These are phyloP conservation scores for Pisolithus thermaeus DNA, from an alignment of 1,284 basidiomycete genomes.

Conservation along the genomic window DNA sequence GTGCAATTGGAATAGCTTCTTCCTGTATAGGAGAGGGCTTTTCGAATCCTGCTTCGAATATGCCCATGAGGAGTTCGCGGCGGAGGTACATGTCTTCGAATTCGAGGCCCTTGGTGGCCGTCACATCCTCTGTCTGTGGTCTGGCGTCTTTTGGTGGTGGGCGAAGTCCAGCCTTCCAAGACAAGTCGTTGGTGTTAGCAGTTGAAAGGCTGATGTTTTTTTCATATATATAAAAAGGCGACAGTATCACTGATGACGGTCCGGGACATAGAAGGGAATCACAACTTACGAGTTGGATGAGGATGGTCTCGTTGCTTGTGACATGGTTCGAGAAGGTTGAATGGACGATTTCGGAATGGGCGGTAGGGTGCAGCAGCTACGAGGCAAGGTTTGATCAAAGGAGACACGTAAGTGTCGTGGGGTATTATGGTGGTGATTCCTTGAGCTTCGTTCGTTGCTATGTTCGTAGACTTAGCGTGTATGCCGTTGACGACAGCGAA, in stretches of 20 bases:
- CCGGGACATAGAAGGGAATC: slow-evolving; percentile 5
- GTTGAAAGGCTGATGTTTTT: slow-evolving; percentile 3
- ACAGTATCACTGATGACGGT: slow-evolving; percentile 3
- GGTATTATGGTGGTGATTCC: slow-evolving; percentile 15
- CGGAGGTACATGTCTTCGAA: slow-evolving; percentile 85
- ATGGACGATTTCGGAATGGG: slow-evolving; percentile 7
- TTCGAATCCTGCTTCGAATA: slow-evolving; percentile 97
- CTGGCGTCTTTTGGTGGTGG: slow-evolving; percentile 87
- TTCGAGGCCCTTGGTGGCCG: slow-evolving; percentile 83
- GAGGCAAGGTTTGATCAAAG: slow-evolving; percentile 11
- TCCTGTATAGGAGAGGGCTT: slow-evolving; percentile 97
- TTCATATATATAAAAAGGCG: background rate
- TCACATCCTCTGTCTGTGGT: slow-evolving; percentile 94
- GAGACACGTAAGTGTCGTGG: slow-evolving; percentile 12
- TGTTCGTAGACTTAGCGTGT: slow-evolving; percentile 9
- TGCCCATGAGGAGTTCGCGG: slow-evolving; percentile 84
- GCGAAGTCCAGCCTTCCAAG: slow-evolving; percentile 75
- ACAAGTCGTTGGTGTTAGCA: slow-evolving; percentile 26
- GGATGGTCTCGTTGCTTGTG: slow-evolving; percentile 38
- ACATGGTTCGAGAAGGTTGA: slow-evolving; percentile 25
- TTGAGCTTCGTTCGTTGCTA: slow-evolving; percentile 8
- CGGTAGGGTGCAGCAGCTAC: slow-evolving; percentile 8
- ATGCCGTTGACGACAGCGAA: slow-evolving; percentile 10
- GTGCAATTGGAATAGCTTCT: slow-evolving; percentile 88
- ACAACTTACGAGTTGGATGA: slow-evolving; percentile 35